Evolutionary conservation across 257 asterid species (phyloP).

Genomic region (Primulina huaijiensis): DNA sequence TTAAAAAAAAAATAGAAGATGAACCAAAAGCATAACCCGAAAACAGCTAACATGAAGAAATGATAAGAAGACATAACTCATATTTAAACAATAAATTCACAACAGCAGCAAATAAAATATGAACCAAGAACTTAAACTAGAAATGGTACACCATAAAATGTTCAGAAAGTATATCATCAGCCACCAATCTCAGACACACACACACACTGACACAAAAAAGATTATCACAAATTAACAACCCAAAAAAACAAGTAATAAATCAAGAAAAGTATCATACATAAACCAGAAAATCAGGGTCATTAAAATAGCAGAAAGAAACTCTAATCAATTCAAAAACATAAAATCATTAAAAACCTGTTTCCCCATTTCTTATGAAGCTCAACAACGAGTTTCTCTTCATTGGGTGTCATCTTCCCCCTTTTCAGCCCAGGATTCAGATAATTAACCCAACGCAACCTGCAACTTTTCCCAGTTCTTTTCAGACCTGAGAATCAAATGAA

Average conservation of each 20-base stretch:
- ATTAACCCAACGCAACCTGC: conserved; percentile 95
- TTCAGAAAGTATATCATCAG: neutral
- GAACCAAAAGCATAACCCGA: too few species aligned
- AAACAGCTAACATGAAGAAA: too few species aligned
- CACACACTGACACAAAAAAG: too few species aligned
- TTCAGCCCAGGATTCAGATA: conserved; percentile 81
- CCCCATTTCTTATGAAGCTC: conserved; percentile 86
- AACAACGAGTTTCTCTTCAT: conserved; percentile 70
- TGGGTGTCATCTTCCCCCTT: conserved; percentile 79
- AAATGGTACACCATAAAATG: neutral
- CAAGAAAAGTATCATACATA: too few species aligned
- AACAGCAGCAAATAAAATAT: too few species aligned
- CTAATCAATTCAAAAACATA: neutral
- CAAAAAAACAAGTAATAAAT: neutral
- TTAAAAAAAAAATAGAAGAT: too few species aligned
- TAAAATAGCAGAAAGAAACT: too few species aligned
- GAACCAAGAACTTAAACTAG: neutral
- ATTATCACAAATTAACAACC: neutral
- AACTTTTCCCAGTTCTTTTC: conserved; percentile 87
- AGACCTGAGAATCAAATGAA: conserved; percentile 44
- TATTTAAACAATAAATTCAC: too few species aligned
- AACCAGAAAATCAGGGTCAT: neutral
- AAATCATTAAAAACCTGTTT: conserved; percentile 47
- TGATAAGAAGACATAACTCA: too few species aligned
- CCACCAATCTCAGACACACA: neutral